Evolutionary conservation across 371 early-diverging fungal species (phyloP).

Genomic region (Apophysomyces variabilis): DNA sequence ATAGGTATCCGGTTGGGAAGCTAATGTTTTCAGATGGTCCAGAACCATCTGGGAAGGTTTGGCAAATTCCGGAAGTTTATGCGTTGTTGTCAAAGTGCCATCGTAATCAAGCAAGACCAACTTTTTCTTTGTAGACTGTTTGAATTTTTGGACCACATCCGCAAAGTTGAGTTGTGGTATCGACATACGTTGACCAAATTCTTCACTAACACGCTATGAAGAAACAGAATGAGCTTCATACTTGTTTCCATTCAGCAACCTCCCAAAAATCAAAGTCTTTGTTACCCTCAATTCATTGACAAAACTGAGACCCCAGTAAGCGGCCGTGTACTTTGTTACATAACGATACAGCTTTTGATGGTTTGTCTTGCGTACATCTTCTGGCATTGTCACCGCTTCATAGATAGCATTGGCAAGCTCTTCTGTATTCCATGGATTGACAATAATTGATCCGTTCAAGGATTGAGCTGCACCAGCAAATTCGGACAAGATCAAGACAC

Average conservation of each 20-base stretch:
- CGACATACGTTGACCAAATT: conserved; percentile 70
- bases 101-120: conserved; percentile 95
- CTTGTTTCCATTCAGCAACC: neutral
- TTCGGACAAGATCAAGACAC: conserved; percentile 97
- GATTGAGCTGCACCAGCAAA: conserved; percentile 99
- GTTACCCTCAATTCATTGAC: conserved; percentile 80
- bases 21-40: conserved; percentile 68
- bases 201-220: conserved; percentile 69
- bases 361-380: conserved; percentile 78
- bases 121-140: conserved; percentile 55
- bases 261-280: too few species aligned
- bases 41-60: conserved; percentile 74
- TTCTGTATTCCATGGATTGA: conserved; percentile 99
- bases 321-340: conserved; percentile 97
- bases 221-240: neutral
- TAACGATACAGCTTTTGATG: conserved; percentile 93
- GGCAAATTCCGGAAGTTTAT: conserved; percentile 90
- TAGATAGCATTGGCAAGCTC: conserved; percentile 92
- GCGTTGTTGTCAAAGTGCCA: conserved; percentile 87
- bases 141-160: conserved; percentile 42
- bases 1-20: conserved; percentile 79
- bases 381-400: conserved; percentile 93
- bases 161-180: conserved; percentile 65
- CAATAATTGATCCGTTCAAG: conserved; percentile 93
- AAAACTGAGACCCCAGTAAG: conserved; percentile 97